Base-by-base conservation (phyloP, 352 stramenopile species). In the Peronospora farinosa region DNA sequence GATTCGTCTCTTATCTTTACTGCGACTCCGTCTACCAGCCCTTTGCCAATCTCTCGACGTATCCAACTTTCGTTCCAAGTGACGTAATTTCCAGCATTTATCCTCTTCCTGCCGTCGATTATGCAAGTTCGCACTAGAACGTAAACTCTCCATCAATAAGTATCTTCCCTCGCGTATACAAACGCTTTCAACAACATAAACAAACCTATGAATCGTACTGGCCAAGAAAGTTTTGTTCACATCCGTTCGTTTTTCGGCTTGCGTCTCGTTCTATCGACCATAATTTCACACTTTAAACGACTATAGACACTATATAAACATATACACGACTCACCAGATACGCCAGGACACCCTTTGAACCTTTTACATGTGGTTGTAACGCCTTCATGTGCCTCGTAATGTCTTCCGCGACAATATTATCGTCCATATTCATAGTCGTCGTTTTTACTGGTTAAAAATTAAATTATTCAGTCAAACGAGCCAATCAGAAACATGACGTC, bases 211-310 rank as follows among this genome's bases (percentile, higher is more conserved):
- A 25, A 88, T 84, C 9, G 74, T 86, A 47, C 71, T 82, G 33
- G 63, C 46, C 27, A 88, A 49, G 47, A 88, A 88, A 31, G 56
- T 49, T 54, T 86, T 88, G 54, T 86, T 88, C 40, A 88, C 74
- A 48, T 86, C 74, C 38, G 69, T 69, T n/a, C 61, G 64, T 13
- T 47, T 59, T 10, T 60, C 51, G 5, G 15, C 10, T n/a, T 39
- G 45, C 8, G 41, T 15, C 51, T 63, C 72, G 37, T 57, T 51
- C 53, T 67, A 35, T n/a, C 43, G 11, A 13, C 1, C n/a, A 8
- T 5, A 1, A 10, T 35, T 12, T 35, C 9, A 35, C 31, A 35
- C 11, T 9, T 15, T 35, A 10, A 31, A 10, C 7, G 2, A 35
- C 11, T n/a, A 12, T 7, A 12, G 0, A 35, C 31, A 35, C 3